Evolutionary conservation across 768 basidiomycete genomes (phyloP).

Genomic region (Coprinopsis sp.): DNA sequence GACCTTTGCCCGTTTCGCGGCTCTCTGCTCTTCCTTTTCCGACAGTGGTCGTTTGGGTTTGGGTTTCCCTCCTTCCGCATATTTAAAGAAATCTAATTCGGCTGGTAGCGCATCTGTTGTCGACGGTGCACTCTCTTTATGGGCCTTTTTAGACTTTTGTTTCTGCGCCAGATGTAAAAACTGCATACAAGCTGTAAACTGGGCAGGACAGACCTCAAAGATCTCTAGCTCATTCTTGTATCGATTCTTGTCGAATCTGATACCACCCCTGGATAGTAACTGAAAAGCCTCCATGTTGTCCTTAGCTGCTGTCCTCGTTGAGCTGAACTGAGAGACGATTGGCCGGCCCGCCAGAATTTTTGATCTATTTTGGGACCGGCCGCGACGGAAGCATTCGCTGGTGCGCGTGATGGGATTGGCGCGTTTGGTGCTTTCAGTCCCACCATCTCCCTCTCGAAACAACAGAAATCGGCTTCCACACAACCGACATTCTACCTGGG

Average conservation of each 20-base stretch:
- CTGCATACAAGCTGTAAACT: not conserved
- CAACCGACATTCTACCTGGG: no score
- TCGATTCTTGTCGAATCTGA: conserved; percentile 70
- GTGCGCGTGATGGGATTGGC: no score
- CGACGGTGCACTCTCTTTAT: conserved; percentile 13
- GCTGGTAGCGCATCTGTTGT: conserved; percentile 50
- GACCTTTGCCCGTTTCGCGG: conserved; percentile 33
- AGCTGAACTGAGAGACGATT: no score
- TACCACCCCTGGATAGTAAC: conserved; percentile 82
- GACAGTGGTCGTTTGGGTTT: conserved; percentile 44
- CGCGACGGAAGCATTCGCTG: no score
- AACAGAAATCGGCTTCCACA: no score
- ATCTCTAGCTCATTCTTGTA: conserved; percentile 67
- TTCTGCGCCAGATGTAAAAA: conserved; percentile 1
- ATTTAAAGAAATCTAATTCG: conserved; percentile 92
- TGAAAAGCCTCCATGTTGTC: conserved; percentile 79
- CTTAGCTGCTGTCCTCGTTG: not conserved
- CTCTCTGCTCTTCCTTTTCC: conserved; percentile 15
- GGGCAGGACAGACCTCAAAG: conserved; percentile 47
- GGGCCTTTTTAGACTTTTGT: conserved; percentile 4
- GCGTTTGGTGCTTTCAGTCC: no score
- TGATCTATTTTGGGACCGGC: not conserved
- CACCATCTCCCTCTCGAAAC: no score
- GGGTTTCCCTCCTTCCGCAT: conserved; percentile 50
- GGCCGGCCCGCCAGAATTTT: conserved; percentile 3